Conservation (phyloP, 306 rosid species). For the Acmispon strigosus region DNA sequence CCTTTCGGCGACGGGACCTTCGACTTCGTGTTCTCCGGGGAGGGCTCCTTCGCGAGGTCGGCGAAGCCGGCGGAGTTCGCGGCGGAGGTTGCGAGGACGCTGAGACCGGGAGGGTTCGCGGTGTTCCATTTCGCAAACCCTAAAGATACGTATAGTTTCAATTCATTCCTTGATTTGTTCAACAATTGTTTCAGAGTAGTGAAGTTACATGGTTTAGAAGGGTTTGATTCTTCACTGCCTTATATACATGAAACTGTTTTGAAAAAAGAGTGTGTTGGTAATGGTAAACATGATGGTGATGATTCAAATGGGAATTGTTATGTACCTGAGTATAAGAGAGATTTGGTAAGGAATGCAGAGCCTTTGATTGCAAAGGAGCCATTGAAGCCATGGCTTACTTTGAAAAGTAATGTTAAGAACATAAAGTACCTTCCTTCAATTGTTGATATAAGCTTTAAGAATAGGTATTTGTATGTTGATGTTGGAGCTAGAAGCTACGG, state of each 20-base stretch:
- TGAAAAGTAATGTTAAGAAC: conserved; percentile 73
- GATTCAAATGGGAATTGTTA: conserved; percentile 48
- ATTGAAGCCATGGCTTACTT: conserved; percentile 84
- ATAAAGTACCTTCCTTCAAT: conserved; percentile 72
- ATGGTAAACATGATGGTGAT: conserved; percentile 21
- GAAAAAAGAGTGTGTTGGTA: conserved; percentile 41
- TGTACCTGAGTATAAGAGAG: conserved; percentile 64
- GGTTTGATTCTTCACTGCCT: conserved; percentile 59
- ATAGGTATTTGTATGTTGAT: conserved; percentile 78
- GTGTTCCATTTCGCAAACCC: conserved; percentile 68
- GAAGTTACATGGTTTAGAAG: conserved; percentile 60
- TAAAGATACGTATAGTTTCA: conserved; percentile 81
- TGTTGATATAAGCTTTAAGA: conserved; percentile 84
- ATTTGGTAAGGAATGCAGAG: conserved; percentile 66
- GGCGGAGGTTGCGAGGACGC: conserved; percentile 66
- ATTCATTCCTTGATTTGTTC: conserved; percentile 81
- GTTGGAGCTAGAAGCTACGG: conserved; percentile 97
- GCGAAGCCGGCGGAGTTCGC: conserved; percentile 49
- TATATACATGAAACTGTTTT: conserved; percentile 63
- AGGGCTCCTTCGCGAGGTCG: conserved; percentile 44
- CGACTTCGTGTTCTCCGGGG: conserved; percentile 77
- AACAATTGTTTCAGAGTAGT: conserved; percentile 53
- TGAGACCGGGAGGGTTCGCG: conserved; percentile 76
- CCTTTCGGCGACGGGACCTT: conserved; percentile 52
- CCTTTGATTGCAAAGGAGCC: conserved; percentile 74